Conservation (phyloP, 2,329 filamentous ascomycete genomes). For the Aspergillus novoparasiticus region DNA sequence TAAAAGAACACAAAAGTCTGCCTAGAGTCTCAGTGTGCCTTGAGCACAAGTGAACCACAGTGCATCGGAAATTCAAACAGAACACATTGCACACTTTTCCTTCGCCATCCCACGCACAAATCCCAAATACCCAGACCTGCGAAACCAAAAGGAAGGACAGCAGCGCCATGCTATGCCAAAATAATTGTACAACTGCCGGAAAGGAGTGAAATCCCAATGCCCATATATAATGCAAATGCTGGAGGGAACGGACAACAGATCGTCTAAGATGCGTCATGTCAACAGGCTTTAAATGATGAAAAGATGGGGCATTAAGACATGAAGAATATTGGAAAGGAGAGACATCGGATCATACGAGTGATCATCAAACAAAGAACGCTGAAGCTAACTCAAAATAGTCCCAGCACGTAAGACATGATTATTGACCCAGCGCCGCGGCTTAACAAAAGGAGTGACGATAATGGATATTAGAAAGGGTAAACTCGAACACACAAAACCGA, state of each 20-base stretch:
- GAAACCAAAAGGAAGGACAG: conserved; percentile 41
- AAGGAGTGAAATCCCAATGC: conserved; percentile 40
- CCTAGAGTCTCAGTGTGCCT: not conserved
- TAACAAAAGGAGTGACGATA: conserved; percentile 32
- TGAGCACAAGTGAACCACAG: not conserved
- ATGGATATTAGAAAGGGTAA: conserved; percentile 16
- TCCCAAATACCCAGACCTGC: conserved; percentile 32
- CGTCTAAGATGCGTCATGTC: conserved; percentile 34
- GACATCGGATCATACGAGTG: conserved; percentile 36
- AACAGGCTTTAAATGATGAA: conserved; percentile 21
- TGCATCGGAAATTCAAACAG: conserved; percentile 9
- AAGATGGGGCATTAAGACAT: conserved; percentile 35
- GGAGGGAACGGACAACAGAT: conserved; percentile 37
- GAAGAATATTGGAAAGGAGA: conserved; percentile 33
- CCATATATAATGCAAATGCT: conserved; percentile 31
- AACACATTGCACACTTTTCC: conserved; percentile 21
- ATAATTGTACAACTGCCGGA: conserved; percentile 37
- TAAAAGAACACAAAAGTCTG: conserved; percentile 1
- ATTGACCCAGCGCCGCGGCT: conserved; percentile 28
- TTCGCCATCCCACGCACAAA: conserved; percentile 19
- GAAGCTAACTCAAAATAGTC: conserved; percentile 25
- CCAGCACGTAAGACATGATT: conserved; percentile 25
- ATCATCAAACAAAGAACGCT: conserved; percentile 18
- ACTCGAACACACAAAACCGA: not conserved
- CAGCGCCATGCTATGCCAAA: conserved; percentile 40